A percentile compares a stretch with the other conserved stretches of the same genome.
Conservation (phyloP, 192 early-diverging fungal genomes). For the Lunasporangiospora selenospora region DNA sequence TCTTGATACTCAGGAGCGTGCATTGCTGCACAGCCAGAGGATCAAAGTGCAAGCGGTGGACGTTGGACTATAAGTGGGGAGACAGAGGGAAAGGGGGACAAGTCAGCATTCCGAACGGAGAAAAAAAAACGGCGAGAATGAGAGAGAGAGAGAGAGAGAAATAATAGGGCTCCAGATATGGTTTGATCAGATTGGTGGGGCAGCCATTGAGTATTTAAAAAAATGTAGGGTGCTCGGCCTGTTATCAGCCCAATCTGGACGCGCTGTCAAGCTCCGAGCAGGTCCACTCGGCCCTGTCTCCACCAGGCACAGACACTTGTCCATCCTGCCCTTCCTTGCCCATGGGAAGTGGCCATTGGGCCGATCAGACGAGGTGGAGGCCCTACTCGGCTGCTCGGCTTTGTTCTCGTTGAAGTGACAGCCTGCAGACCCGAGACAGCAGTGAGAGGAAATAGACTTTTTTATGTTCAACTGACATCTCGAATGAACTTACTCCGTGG, state of each 20-base stretch:
- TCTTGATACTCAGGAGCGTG: slow-evolving; percentile 83
- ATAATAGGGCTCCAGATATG: not conserved
- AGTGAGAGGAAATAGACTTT: slow-evolving; percentile 2
- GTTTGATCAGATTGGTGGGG: no score
- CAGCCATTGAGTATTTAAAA: no score
- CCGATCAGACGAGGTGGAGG: no score
- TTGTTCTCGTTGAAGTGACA: slow-evolving; percentile 47
- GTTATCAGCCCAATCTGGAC: no score
- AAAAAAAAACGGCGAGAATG: not conserved
- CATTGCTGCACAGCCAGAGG: slow-evolving; percentile 79
- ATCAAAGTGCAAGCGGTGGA: slow-evolving; percentile 77
- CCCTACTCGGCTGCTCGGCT: slow-evolving; percentile 47
- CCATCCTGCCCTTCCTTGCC: no score
- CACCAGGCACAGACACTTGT: no score
- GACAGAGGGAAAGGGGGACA: not conserved
- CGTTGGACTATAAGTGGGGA: slow-evolving; percentile 59
- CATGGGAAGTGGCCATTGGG: no score
- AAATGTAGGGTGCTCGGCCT: no score
- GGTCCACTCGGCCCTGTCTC: no score
- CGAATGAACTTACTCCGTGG: slow-evolving; percentile 63
- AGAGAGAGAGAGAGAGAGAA: not conserved
- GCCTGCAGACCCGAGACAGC: not conserved
- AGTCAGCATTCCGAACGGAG: no score
- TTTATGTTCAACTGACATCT: not conserved
- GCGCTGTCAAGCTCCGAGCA: no score